These are phyloP conservation scores for Penicillium paneum DNA, from an alignment of 2,329 filamentous ascomycete genomes.

Conservation along the genomic window DNA sequence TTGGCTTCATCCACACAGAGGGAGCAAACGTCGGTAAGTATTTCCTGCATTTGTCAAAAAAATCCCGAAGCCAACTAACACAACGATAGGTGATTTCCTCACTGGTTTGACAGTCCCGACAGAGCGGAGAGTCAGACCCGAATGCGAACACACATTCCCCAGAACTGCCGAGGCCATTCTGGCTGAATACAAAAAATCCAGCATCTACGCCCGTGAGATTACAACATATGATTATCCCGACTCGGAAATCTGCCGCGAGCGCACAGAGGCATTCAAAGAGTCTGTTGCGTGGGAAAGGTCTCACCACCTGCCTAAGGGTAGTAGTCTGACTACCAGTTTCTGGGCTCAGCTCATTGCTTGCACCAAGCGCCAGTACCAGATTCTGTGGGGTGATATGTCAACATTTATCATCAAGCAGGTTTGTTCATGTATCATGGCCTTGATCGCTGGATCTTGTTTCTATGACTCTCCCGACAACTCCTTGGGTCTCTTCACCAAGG, in stretches of 20 bases:
- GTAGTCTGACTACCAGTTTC: constrained; percentile 56
- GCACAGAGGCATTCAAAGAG: constrained; percentile 54
- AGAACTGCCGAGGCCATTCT: constrained; percentile 44
- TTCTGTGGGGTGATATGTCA: constrained; percentile 61
- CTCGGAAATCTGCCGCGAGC: constrained; percentile 42
- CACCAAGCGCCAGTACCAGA: constrained; percentile 60
- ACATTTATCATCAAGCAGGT: constrained; percentile 62
- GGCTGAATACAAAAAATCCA: constrained; percentile 50
- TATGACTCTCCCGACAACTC: constrained; percentile 60
- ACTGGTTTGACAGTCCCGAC: constrained; percentile 61
- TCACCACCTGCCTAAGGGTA: constrained; percentile 51
- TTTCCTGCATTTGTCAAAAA: background rate
- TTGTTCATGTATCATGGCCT: constrained; percentile 55
- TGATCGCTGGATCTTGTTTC: constrained; percentile 64
- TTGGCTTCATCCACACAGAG: constrained; percentile 61
- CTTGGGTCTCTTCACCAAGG: constrained; percentile 59
- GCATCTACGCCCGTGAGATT: constrained; percentile 51
- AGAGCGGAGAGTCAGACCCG: constrained; percentile 43
- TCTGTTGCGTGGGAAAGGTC: constrained; percentile 55
- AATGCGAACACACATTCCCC: constrained; percentile 43
- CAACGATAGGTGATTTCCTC: constrained; percentile 56
- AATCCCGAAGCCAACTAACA: background rate
- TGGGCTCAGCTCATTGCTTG: constrained; percentile 54
- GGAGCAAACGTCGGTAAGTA: constrained; percentile 50
- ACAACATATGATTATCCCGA: constrained; percentile 57